Evolutionary conservation across 495 filamentous ascomycete species (phyloP), one percentile per base, ranked within the genome.

Genomic region (Lophiostoma macrostomum): DNA sequence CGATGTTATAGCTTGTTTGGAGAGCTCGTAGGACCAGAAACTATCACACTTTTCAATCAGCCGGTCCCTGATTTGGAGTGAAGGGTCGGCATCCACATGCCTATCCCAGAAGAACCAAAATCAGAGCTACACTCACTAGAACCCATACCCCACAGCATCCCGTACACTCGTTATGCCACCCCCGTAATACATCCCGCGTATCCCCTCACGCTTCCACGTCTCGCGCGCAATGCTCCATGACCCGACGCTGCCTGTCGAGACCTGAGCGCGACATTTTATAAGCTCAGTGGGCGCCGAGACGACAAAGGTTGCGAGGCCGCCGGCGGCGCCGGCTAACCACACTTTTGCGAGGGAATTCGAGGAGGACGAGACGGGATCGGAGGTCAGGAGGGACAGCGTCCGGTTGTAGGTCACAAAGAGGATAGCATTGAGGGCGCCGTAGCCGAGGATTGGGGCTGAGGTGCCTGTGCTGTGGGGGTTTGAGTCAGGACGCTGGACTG

Each of bases 371-470:
- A 31, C 50, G 69, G 52, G 24, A 66, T 50, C 1, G 56, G n/a
- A n/a, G n/a, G n/a, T n/a, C n/a, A 94, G 72, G 44, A 76, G 64
- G 34, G 71, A 73, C 34, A 88, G 75, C 32, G 81, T 83, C 39
- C 86, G 84, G 66, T 94, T 94, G 72, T 95, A 95, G 23, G 82
- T 80, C 40, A 86, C 78, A 71, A 93, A 96, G 24, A 96, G 81
- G 16, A 95, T 71, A 24, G 88, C 88, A 70, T 95, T 95, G 47
- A 96, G 78, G 32, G 87, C 87, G 51, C 90, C 90, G 74, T 94
- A 91, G 68, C 86, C 87, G 22, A 94, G 72, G 38, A 94, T 81
- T 0, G 90, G 90, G 23, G 88, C 87, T 14, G 90, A 81, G 12
- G 85, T 77, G 36, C 90, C 90, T 77, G 47, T 53, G 34, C 53